Base-by-base conservation (phyloP, 176 grass and related monocot genomes). In the Triticum turgidum region DNA sequence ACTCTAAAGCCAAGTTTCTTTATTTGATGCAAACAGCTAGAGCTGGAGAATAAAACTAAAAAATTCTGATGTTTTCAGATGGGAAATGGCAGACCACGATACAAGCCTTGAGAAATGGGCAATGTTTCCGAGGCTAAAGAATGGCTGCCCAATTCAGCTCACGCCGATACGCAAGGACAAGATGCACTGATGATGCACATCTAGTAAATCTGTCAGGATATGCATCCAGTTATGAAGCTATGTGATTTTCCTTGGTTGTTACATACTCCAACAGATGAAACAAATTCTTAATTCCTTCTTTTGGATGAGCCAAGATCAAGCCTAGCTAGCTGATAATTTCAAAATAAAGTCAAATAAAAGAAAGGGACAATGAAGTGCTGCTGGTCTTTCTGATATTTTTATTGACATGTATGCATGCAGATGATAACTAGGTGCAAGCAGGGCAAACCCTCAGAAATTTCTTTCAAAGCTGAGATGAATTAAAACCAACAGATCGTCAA, bases 71-170 rank as follows among this genome's bases (percentile, higher is more conserved):
- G 11, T 47, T 85, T 74, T 78, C 81, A 94, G 90, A 86, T 98
- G 91, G 93, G 86, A 92, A 76, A 92, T 98, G 68, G 92, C 84
- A 38, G 96, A 94, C 11, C 33, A 73, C 0, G 91, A 98, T 56
- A 44, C 87, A 30, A 94, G 91, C 83, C 75, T 95, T 7, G 90
- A 98, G 86, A 91, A 91, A 79, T 93, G 93, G 90, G 93, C 93
- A 49, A 95, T 98, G 91, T 95, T 95, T 82, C 96, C 93, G 0
- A 95, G 94, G 86, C 84, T 98, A 1, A 92, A 88, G 78, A 98
- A 81, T 73, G 96, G 93, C 11, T 98, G 96, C 41, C 96, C 96
- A 8, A 89, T 98, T 80, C 51, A 15, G 75, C 75, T 92, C 18
- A 79, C 64, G 9, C 72, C 71, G 21, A 76, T 92, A 83, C 2